Conservation (phyloP, 176 grass and related monocot species). For the Musa itinerans region DNA sequence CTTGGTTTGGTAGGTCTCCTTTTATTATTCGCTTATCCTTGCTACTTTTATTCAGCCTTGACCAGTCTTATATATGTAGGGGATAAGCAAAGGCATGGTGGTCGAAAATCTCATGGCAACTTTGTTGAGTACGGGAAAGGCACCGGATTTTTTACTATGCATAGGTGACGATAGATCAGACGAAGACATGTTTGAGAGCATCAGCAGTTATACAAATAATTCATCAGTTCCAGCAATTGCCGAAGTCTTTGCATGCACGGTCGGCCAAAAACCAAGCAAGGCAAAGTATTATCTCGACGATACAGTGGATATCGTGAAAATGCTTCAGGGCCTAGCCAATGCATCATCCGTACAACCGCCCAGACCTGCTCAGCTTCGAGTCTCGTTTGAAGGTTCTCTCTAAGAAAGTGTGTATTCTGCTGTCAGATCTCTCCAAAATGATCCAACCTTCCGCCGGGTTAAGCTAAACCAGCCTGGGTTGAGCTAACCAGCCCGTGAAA, state of each 20-base stretch:
- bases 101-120: conserved; percentile 32
- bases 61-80: conserved; percentile 23
- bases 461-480: neutral
- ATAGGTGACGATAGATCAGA: conserved; percentile 62
- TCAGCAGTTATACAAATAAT: conserved; percentile 5
- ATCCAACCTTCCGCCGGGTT: neutral
- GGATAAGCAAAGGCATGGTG: conserved; percentile 42
- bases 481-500: neutral
- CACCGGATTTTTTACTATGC: conserved; percentile 49
- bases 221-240: conserved; percentile 1
- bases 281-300: conserved; percentile 67
- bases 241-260: conserved; percentile 49
- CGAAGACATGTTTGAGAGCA: conserved; percentile 58
- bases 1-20: neutral
- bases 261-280: conserved; percentile 58
- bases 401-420: neutral
- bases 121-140: conserved; percentile 20
- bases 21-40: neutral
- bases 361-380: neutral
- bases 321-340: conserved; percentile 31
- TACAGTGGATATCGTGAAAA: conserved; percentile 39
- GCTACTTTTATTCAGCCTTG: neutral
- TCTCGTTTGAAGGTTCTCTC: conserved; percentile 36
- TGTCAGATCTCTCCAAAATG: neutral
- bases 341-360: conserved; percentile 4